Conservation (phyloP, 306 rosid genomes). For the Rubus idaeus region DNA sequence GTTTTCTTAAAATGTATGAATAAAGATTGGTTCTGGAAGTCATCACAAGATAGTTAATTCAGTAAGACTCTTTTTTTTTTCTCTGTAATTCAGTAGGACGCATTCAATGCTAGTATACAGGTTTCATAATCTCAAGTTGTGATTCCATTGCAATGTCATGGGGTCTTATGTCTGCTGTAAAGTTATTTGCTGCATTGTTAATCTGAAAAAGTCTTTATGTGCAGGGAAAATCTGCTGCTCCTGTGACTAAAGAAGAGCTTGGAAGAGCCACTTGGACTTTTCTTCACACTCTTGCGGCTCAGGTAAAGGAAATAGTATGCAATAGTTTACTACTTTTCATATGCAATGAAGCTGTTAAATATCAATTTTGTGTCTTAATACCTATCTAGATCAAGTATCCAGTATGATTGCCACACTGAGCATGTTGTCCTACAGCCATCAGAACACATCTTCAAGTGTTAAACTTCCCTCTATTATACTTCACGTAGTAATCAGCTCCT, state of each 20-base stretch:
- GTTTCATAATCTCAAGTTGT: background rate
- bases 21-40: background rate
- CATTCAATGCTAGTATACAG: background rate
- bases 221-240: constrained; percentile 54
- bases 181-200: background rate
- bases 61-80: too few relatives aligned
- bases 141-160: background rate
- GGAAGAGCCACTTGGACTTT: constrained; percentile 96
- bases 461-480: too few relatives aligned
- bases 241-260: constrained; percentile 71
- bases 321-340: background rate
- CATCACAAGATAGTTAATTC: background rate
- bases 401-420: background rate
- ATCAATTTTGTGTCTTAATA: background rate
- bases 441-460: too few relatives aligned
- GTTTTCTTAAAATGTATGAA: too few relatives aligned
- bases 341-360: background rate
- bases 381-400: background rate
- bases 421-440: background rate
- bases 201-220: constrained; percentile 19
- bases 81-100: background rate
- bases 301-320: constrained; percentile 44
- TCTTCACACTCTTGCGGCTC: constrained; percentile 96
- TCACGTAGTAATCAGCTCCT: too few relatives aligned
- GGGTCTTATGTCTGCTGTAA: background rate